Evolutionary conservation across 805 yeast species (phyloP).

Genomic region (Monosporozyma yasuniensis): DNA sequence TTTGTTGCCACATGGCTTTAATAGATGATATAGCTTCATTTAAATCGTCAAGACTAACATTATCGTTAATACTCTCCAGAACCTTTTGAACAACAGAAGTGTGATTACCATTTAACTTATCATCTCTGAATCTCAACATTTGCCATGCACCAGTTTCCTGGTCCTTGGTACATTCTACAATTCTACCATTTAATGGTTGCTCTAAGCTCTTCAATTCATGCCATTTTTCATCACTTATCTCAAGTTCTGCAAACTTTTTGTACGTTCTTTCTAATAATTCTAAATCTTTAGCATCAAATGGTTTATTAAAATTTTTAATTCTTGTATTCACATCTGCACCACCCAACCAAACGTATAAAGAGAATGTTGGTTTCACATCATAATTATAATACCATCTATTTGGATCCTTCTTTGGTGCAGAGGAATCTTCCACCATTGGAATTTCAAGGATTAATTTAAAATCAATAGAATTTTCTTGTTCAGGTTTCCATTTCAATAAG

Average conservation of each 20-base stretch:
- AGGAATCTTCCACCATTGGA: slow-evolving; percentile 28
- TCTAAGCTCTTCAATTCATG: slow-evolving; percentile 52
- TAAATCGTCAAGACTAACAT: slow-evolving; percentile 74
- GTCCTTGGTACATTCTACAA: slow-evolving; percentile 75
- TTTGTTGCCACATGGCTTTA: slow-evolving; percentile 49
- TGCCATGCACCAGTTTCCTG: slow-evolving; percentile 63
- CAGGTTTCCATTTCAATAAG: slow-evolving; percentile 93
- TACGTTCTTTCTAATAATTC: slow-evolving; percentile 38
- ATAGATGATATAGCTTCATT: slow-evolving; percentile 48
- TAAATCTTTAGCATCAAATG: slow-evolving; percentile 26
- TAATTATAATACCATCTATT: slow-evolving; percentile 69
- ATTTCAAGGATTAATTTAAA: slow-evolving; percentile 52
- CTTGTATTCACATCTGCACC: slow-evolving; percentile 30
- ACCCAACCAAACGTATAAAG: slow-evolving; percentile 75
- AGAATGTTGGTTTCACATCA: slow-evolving; percentile 65
- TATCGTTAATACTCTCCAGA: slow-evolving; percentile 74
- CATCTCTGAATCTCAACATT: slow-evolving; percentile 84
- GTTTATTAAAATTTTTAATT: slow-evolving; percentile 23
- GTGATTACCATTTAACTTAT: slow-evolving; percentile 83
- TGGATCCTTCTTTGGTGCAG: slow-evolving; percentile 45
- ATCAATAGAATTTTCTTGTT: slow-evolving; percentile 89
- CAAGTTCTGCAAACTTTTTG: slow-evolving; percentile 56
- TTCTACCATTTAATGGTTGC: slow-evolving; percentile 82
- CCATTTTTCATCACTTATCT: slow-evolving; percentile 70
- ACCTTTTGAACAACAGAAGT: slow-evolving; percentile 72